Evolutionary conservation across 805 yeast genomes (phyloP).

Genomic region (Candida maris): DNA sequence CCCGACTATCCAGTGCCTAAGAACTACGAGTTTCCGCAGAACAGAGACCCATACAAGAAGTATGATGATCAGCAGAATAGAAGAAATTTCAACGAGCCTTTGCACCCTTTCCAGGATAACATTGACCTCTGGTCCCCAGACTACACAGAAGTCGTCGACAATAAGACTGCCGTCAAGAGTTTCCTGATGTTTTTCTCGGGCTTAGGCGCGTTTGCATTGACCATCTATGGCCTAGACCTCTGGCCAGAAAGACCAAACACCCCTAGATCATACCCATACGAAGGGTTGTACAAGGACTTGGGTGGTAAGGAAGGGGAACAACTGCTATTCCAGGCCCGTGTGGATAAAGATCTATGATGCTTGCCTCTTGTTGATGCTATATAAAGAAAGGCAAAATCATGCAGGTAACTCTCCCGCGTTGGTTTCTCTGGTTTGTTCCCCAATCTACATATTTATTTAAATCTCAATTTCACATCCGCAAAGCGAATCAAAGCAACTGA

Average conservation of each 20-base stretch:
- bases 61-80: slow-evolving; percentile 81
- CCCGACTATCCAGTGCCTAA: slow-evolving; percentile 57
- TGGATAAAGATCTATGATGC: slow-evolving; percentile 31
- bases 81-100: slow-evolving; percentile 71
- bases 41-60: slow-evolving; percentile 64
- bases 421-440: too few relatives aligned
- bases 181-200: slow-evolving; percentile 55
- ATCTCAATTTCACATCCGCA: too few relatives aligned
- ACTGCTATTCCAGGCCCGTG: slow-evolving; percentile 40
- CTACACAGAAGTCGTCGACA: slow-evolving; percentile 55
- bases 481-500: too few relatives aligned
- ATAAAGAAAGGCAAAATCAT: too few relatives aligned
- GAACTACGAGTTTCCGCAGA: slow-evolving; percentile 50
- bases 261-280: slow-evolving; percentile 71
- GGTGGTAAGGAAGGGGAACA: slow-evolving; percentile 57
- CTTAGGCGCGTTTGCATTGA: slow-evolving; percentile 37
- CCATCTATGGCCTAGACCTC: slow-evolving; percentile 48
- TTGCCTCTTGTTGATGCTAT: too few relatives aligned
- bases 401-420: too few relatives aligned
- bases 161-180: slow-evolving; percentile 57
- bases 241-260: slow-evolving; percentile 69
- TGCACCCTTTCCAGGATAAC: slow-evolving; percentile 68
- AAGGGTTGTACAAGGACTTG: slow-evolving; percentile 69
- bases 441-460: too few relatives aligned
- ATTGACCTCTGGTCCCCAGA: slow-evolving; percentile 88